These are phyloP conservation scores for Lichtheimia ornata DNA, from an alignment of 371 early-diverging fungal genomes.

Conservation along the genomic window DNA sequence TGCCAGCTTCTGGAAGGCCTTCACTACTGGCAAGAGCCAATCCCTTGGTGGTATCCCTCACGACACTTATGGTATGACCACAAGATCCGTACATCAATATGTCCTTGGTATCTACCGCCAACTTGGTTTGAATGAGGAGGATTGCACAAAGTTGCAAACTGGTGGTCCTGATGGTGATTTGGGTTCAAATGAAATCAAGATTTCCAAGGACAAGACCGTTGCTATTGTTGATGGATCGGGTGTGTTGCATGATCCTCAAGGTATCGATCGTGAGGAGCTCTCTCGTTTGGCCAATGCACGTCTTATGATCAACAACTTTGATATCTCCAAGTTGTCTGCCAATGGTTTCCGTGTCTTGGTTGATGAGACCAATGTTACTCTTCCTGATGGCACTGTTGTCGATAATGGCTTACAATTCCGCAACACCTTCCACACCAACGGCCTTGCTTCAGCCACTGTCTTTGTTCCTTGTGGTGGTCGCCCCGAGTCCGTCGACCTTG, in stretches of 20 bases:
- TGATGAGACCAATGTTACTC: conserved; percentile 85
- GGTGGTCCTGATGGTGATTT: conserved; percentile 99
- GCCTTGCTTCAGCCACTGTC: conserved; percentile 80
- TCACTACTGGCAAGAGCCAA: conserved; percentile 98
- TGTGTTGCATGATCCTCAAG: conserved; percentile 90
- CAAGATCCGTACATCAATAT: conserved; percentile 97
- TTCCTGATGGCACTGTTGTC: conserved; percentile 87
- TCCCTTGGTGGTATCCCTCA: conserved; percentile 97
- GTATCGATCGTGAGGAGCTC: conserved; percentile 88
- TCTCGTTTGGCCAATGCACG: conserved; percentile 79
- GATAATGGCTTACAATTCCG: conserved; percentile 92
- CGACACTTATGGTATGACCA: conserved; percentile 97
- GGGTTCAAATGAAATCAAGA: conserved; percentile 98
- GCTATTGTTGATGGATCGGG: conserved; percentile 96
- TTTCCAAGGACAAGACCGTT: conserved; percentile 94
- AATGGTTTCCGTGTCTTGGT: conserved; percentile 93
- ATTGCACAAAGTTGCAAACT: conserved; percentile 90
- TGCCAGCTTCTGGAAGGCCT: conserved; percentile 98
- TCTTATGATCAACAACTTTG: conserved; percentile 90
- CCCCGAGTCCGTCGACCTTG: conserved; percentile 95
- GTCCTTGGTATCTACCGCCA: conserved; percentile 94
- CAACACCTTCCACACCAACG: conserved; percentile 93
- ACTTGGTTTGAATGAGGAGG: conserved; percentile 78
- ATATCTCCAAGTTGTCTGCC: conserved; percentile 72
- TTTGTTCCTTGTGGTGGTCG: conserved; percentile 99